Conservation (phyloP, 768 basidiomycete genomes). For the Mycena venus region DNA sequence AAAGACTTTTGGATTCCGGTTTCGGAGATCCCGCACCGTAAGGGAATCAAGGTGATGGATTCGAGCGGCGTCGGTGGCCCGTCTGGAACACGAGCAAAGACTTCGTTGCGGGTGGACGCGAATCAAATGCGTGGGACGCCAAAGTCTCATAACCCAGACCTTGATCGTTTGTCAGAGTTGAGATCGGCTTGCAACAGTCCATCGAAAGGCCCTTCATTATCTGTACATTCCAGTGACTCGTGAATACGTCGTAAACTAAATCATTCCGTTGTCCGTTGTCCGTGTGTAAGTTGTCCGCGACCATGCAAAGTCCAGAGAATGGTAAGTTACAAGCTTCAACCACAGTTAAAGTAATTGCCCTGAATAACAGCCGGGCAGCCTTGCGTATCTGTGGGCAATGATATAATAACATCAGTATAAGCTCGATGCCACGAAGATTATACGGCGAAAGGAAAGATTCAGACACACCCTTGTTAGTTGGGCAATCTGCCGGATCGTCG, state of each 20-base stretch:
- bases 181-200: no score
- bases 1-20: no score
- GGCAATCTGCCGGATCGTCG: conserved; percentile 67
- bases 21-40: no score
- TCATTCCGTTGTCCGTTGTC: background rate
- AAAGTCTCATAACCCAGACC: no score
- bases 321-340: conserved; percentile 36
- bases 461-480: conserved; percentile 58
- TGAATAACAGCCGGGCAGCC: conserved; percentile 67
- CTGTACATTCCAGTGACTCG: no score
- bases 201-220: no score
- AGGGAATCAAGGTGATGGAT: no score
- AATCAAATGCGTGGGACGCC: no score
- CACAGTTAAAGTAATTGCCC: conserved; percentile 69
- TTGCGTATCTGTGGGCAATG: conserved; percentile 51
- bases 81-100: no score
- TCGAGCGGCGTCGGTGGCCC: no score
- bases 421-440: background rate
- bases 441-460: background rate
- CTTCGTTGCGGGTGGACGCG: no score
- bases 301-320: background rate
- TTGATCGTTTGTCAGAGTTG: no score
- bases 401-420: background rate
- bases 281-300: background rate
- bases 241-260: background rate